phyloP scores from a whole-genome alignment of 2,329 filamentous ascomycete species.

The Botrytis galanthina region DNA sequence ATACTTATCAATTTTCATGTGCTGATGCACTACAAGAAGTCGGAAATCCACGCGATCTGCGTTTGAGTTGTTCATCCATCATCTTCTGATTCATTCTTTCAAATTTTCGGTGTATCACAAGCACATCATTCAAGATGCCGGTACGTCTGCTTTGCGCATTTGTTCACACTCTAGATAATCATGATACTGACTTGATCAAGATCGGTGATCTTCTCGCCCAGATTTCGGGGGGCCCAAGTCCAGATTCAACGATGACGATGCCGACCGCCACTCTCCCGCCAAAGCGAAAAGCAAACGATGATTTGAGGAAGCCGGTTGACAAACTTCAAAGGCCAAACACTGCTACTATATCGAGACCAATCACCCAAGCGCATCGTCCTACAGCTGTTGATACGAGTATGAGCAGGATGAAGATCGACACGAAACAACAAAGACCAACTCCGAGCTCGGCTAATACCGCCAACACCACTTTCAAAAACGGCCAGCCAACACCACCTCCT shows the following conservation, averaged over 20 bases:
- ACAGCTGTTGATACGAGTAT: slow-evolving; percentile 28
- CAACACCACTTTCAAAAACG: slow-evolving; percentile 30
- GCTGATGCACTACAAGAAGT: slow-evolving; percentile 24
- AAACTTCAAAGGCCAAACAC: slow-evolving; percentile 44
- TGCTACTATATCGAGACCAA: slow-evolving; percentile 31
- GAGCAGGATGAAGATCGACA: slow-evolving; percentile 28
- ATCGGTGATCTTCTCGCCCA: slow-evolving; percentile 60
- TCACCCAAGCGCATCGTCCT: slow-evolving; percentile 24
- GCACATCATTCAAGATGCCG: slow-evolving; percentile 30
- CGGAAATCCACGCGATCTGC: slow-evolving; percentile 27
- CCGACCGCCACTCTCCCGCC: slow-evolving; percentile 36
- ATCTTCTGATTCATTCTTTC: slow-evolving; percentile 11
- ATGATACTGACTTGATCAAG: slow-evolving; percentile 39
- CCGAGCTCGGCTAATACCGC: slow-evolving; percentile 19
- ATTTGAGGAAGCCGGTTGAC: slow-evolving; percentile 43
- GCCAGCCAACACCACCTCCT: slow-evolving; percentile 32
- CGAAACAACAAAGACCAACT: slow-evolving; percentile 21
- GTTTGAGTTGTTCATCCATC: slow-evolving; percentile 23
- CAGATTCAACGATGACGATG: slow-evolving; percentile 31
- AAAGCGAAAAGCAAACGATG: slow-evolving; percentile 59
- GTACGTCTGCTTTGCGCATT: slow-evolving; percentile 25
- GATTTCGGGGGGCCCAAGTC: slow-evolving; percentile 53
- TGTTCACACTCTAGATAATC: slow-evolving; percentile 17
- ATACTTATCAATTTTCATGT: slow-evolving; percentile 15
- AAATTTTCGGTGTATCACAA: slow-evolving; percentile 13